Evolutionary conservation across 208 protist species (phyloP).

Genomic region (Hexamita inflata): DNA sequence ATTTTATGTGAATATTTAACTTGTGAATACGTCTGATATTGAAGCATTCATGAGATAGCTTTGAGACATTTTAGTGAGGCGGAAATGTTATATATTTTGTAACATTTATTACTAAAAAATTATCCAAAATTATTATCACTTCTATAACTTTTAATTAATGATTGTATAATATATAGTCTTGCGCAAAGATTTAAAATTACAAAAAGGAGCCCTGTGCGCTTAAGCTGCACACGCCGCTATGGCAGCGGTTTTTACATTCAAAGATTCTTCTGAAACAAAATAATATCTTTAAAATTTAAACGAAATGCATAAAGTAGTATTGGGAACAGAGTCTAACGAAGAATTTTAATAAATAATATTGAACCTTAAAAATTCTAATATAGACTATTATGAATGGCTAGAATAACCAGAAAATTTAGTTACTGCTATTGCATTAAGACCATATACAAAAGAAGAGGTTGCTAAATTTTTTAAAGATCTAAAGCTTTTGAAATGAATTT

Average conservation of each 20-base stretch:
- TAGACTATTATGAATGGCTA: neutral
- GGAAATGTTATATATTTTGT: too few relatives aligned
- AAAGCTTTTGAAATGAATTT: slow-evolving; percentile 5
- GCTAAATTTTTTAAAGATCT: neutral
- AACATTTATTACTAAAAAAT: too few relatives aligned
- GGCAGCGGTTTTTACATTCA: neutral
- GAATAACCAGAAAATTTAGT: slow-evolving; percentile 12
- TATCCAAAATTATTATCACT: too few relatives aligned
- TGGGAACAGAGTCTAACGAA: neutral
- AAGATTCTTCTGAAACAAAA: neutral
- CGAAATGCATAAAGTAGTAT: slow-evolving; percentile 1
- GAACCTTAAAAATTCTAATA: neutral
- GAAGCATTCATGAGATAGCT: too few relatives aligned
- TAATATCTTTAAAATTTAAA: neutral
- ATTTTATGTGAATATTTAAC: too few relatives aligned
- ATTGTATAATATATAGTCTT: slow-evolving; percentile 9
- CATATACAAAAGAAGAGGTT: slow-evolving; percentile 6
- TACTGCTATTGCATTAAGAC: slow-evolving; percentile 4
- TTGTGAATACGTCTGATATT: too few relatives aligned
- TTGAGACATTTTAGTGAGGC: too few relatives aligned
- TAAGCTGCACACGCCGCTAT: neutral
- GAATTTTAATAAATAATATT: neutral
- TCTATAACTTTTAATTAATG: too few relatives aligned
- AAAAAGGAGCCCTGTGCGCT: neutral
- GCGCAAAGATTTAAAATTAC: neutral